phyloP scores from a whole-genome alignment of 257 asterid genomes.

The Solanum dulcamara region DNA sequence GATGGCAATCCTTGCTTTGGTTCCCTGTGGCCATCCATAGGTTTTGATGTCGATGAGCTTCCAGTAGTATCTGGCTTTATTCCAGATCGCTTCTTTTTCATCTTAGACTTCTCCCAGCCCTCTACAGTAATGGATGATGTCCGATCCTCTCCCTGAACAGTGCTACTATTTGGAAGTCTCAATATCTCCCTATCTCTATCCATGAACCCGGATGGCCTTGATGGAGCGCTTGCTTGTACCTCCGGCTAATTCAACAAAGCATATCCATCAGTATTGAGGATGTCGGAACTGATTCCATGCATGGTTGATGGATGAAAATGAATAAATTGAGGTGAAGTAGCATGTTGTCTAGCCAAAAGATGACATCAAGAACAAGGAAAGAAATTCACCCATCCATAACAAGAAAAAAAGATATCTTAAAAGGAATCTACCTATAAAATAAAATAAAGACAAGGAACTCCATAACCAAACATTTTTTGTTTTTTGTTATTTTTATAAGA shows the following conservation, averaged over 20 bases:
- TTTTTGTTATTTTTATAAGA: neutral
- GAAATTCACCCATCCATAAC: neutral
- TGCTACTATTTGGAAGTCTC: slow-evolving; percentile 45
- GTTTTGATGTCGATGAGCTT: slow-evolving; percentile 34
- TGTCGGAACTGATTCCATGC: neutral
- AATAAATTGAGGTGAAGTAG: neutral
- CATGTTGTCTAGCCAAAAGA: neutral
- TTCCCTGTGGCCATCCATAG: slow-evolving; percentile 60
- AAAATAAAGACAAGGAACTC: neutral
- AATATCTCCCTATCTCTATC: slow-evolving; percentile 63
- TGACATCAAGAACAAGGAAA: neutral
- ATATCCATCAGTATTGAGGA: slow-evolving; percentile 10
- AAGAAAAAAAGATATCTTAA: neutral
- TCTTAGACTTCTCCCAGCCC: slow-evolving; percentile 92
- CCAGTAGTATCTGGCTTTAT: slow-evolving; percentile 55
- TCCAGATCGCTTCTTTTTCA: slow-evolving; percentile 90
- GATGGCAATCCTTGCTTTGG: slow-evolving; percentile 59
- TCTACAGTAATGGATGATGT: slow-evolving; percentile 47
- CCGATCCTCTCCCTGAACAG: slow-evolving; percentile 56
- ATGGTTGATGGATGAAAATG: neutral
- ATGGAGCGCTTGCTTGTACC: slow-evolving; percentile 39
- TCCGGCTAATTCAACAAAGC: slow-evolving; percentile 42
- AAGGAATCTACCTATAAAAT: neutral
- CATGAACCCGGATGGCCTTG: slow-evolving; percentile 44
- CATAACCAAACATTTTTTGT: neutral